These are phyloP conservation scores for Fulvia fulva DNA, from an alignment of 2,329 filamentous ascomycete genomes.

Conservation along the genomic window DNA sequence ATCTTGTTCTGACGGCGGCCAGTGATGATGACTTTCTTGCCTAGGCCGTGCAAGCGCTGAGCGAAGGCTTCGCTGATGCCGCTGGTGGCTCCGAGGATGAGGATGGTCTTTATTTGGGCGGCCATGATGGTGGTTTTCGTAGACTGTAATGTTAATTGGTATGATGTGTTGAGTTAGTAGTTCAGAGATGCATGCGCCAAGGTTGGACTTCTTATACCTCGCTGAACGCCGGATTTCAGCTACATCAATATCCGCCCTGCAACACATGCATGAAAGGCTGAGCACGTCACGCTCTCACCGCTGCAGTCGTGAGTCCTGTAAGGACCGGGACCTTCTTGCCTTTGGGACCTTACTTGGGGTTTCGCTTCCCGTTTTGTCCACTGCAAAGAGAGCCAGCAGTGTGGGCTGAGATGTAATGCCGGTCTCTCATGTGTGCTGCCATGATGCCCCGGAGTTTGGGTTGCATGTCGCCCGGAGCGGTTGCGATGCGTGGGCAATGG, in stretches of 20 bases:
- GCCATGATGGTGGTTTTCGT: constrained; percentile 15
- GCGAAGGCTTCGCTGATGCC: constrained; percentile 50
- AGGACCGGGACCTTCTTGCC: background rate
- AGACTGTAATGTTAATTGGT: background rate
- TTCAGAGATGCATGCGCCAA: background rate
- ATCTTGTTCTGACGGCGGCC: constrained; percentile 51
- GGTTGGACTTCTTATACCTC: background rate
- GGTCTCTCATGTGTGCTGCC: background rate
- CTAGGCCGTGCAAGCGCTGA: constrained; percentile 43
- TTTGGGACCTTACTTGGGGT: background rate
- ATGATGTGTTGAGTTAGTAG: background rate
- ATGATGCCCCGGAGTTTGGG: background rate
- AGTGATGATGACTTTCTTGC: constrained; percentile 45
- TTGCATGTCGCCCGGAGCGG: background rate
- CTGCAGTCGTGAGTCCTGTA: background rate
- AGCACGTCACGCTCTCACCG: background rate
- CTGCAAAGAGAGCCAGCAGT: background rate
- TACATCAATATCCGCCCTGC: background rate
- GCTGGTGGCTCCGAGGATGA: constrained; percentile 45
- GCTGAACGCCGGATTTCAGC: background rate
- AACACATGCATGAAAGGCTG: no score
- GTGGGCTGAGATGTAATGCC: background rate
- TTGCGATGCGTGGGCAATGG: background rate
- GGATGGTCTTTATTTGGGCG: constrained; percentile 27
- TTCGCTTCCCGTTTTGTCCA: background rate